phyloP scores from a whole-genome alignment of 2,329 filamentous ascomycete genomes.

The Ophiostoma ulmi region DNA sequence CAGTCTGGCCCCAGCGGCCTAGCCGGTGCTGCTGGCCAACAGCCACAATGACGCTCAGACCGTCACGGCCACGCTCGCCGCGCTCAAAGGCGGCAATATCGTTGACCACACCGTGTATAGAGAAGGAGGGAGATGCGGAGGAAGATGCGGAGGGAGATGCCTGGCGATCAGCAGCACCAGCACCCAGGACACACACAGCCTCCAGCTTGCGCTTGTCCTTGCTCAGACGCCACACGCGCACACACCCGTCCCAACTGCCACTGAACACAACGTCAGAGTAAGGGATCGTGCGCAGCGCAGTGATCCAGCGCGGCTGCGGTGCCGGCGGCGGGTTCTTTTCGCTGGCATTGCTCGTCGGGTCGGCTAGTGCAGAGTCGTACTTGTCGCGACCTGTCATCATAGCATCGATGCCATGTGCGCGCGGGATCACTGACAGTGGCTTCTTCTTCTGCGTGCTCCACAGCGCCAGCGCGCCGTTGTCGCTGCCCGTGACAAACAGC shows the following conservation, averaged over 20 bases:
- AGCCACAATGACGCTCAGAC: conserved; percentile 78
- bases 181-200: conserved; percentile 59
- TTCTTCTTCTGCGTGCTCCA: conserved; percentile 96
- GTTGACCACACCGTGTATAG: conserved; percentile 68
- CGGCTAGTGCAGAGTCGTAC: conserved; percentile 31
- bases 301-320: conserved; percentile 80
- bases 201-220: conserved; percentile 78
- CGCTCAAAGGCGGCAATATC: conserved; percentile 83
- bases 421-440: conserved; percentile 70
- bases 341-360: conserved; percentile 70
- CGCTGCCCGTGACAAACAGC: conserved; percentile 86
- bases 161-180: conserved; percentile 14
- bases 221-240: conserved; percentile 79
- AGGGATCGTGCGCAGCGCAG: conserved; percentile 76
- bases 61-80: conserved; percentile 68
- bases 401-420: conserved; percentile 81
- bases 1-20: conserved; percentile 69
- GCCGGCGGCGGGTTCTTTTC: conserved; percentile 60
- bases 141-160: conserved; percentile 17
- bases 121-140: conserved; percentile 20
- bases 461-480: conserved; percentile 79
- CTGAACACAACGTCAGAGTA: conserved; percentile 87
- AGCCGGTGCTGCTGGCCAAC: conserved; percentile 81
- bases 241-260: conserved; percentile 88
- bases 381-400: conserved; percentile 57